phyloP scores from a whole-genome alignment of 306 rosid genomes.

The Acacia acuminata region DNA sequence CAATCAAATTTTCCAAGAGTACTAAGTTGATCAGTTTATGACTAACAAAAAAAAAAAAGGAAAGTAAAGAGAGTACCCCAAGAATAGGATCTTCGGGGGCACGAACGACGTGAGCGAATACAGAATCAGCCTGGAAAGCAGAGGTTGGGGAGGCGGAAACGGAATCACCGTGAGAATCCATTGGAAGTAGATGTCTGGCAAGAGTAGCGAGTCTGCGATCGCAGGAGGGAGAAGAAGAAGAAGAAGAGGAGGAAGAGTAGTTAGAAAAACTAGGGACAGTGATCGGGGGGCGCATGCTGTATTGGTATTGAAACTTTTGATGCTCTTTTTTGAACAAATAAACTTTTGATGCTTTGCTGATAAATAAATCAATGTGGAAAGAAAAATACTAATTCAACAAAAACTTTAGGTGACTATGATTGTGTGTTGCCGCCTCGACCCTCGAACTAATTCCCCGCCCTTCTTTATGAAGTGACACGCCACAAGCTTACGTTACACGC shows the following conservation, averaged over 20 bases:
- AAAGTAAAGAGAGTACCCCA: conserved; percentile 56
- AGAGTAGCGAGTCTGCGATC: conserved; percentile 79
- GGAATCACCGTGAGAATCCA: conserved; percentile 44
- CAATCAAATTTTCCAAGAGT: background rate
- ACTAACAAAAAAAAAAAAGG: background rate
- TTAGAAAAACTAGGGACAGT: background rate
- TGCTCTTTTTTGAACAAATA: background rate
- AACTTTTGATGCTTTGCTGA: background rate
- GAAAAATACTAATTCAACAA: background rate
- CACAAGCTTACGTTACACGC: background rate
- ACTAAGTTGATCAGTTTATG: background rate
- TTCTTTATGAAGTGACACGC: background rate
- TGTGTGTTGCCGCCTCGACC: background rate
- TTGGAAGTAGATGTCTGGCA: conserved; percentile 48
- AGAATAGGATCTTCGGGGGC: conserved; percentile 99
- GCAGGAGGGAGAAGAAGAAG: background rate
- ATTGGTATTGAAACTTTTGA: background rate
- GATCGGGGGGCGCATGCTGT: conserved; percentile 74
- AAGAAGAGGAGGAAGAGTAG: background rate
- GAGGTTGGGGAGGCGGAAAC: conserved; percentile 48
- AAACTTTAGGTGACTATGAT: background rate
- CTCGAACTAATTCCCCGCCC: background rate
- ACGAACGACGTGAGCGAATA: conserved; percentile 76
- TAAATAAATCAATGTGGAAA: background rate
- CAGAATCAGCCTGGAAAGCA: conserved; percentile 49